phyloP scores from a whole-genome alignment of 129 eudicot genomes.

The Flaveria trinervia region DNA sequence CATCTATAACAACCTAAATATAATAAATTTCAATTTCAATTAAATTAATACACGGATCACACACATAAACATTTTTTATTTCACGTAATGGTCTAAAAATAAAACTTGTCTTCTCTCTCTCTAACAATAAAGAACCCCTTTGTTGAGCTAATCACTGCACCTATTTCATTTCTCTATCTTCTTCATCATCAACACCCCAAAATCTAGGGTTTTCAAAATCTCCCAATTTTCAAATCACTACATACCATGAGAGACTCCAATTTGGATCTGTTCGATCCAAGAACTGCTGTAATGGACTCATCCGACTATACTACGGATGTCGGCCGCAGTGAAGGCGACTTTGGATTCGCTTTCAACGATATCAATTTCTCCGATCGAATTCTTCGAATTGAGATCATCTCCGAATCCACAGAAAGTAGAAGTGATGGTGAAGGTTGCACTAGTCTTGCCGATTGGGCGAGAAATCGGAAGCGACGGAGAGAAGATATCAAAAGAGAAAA shows the following conservation, averaged over 20 bases:
- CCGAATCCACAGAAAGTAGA: constrained; percentile 53
- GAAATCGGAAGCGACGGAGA: constrained; percentile 68
- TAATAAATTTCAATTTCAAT: neutral
- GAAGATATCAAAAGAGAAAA: constrained; percentile 60
- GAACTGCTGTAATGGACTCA: constrained; percentile 73
- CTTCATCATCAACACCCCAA: constrained; percentile 19
- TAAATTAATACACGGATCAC: neutral
- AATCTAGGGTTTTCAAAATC: constrained; percentile 41
- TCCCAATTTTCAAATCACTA: constrained; percentile 7
- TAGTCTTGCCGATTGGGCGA: constrained; percentile 86
- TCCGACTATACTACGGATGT: constrained; percentile 51
- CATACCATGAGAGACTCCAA: constrained; percentile 56
- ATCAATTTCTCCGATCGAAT: constrained; percentile 88
- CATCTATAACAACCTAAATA: neutral
- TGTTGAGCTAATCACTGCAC: constrained; percentile 32
- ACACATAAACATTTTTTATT: too few relatives aligned
- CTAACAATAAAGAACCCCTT: constrained; percentile 6
- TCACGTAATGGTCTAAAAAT: neutral
- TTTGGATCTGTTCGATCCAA: constrained; percentile 87
- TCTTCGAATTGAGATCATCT: constrained; percentile 72
- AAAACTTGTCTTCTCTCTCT: constrained; percentile 13
- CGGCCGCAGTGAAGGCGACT: constrained; percentile 68
- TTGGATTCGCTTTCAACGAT: constrained; percentile 88
- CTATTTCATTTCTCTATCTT: constrained; percentile 33
- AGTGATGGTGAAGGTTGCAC: constrained; percentile 64